Evolutionary conservation across 192 early-diverging fungal genomes (phyloP).

Genomic region (Backusella circina): DNA sequence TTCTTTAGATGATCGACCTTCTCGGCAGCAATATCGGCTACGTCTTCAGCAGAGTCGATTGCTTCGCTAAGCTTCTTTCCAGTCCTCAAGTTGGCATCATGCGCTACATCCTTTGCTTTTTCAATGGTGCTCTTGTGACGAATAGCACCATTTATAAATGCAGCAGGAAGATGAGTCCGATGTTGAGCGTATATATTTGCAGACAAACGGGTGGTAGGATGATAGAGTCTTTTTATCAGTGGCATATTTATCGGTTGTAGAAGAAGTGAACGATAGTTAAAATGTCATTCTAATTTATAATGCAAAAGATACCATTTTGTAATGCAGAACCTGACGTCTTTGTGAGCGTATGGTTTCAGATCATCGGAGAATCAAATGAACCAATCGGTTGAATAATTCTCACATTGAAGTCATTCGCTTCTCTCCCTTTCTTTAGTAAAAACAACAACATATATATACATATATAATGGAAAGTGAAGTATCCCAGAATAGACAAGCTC

Average conservation of each 20-base stretch:
- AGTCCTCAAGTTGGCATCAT: not conserved
- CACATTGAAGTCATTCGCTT: not conserved
- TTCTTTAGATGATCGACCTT: not conserved
- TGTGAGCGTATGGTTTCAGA: not conserved
- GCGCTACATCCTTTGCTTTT: not conserved
- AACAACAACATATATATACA: not conserved
- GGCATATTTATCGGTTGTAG: not conserved
- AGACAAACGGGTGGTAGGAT: not conserved
- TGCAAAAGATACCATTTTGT: not conserved
- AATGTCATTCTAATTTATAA: not conserved
- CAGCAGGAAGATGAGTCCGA: not conserved
- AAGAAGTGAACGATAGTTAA: not conserved
- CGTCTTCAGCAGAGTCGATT: not conserved
- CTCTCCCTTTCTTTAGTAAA: not conserved
- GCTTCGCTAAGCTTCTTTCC: not conserved
- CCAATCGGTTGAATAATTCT: not conserved
- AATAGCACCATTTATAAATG: not conserved
- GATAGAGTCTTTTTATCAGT: not conserved
- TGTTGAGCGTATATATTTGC: not conserved
- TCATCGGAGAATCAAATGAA: not conserved
- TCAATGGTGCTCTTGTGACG: not conserved
- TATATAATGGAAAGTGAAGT: not conserved
- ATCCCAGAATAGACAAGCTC: constrained; percentile 1
- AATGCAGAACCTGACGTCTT: not conserved
- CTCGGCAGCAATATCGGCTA: not conserved